These are phyloP conservation scores for Calonectria multiphialidica DNA, from an alignment of 2,329 filamentous ascomycete species.

Conservation along the genomic window DNA sequence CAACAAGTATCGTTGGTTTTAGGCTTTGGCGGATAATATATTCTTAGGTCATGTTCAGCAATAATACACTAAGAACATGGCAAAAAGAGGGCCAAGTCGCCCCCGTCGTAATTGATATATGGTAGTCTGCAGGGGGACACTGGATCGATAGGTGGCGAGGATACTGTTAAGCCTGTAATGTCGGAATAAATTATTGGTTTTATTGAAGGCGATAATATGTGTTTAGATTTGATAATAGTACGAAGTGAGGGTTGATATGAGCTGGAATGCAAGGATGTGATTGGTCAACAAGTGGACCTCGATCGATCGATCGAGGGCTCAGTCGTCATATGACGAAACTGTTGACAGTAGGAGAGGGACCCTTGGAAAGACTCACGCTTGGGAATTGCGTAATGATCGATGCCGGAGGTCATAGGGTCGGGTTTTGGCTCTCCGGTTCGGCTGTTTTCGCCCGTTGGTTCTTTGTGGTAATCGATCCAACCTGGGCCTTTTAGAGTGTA, in stretches of 20 bases:
- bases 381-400: slow-evolving; percentile 2
- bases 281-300: slow-evolving; percentile 38
- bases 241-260: slow-evolving; percentile 22
- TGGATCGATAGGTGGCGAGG: not conserved
- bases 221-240: not conserved
- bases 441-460: not conserved
- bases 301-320: slow-evolving; percentile 50
- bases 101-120: not conserved
- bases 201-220: not conserved
- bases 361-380: slow-evolving; percentile 31
- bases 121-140: not conserved
- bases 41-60: slow-evolving; percentile 20
- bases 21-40: not conserved
- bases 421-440: not conserved
- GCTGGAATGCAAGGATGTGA: slow-evolving; percentile 25
- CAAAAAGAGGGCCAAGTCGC: not conserved
- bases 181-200: slow-evolving; percentile 25
- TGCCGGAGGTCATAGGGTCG: not conserved
- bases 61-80: not conserved
- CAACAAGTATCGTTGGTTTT: slow-evolving; percentile 13
- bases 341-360: slow-evolving; percentile 23
- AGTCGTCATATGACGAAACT: slow-evolving; percentile 41
- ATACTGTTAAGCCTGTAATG: not conserved
- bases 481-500: not conserved
- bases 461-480: not conserved